Evolutionary conservation across 495 filamentous ascomycete genomes (phyloP), one percentile per base, ranked within the genome.

Genomic region (Penicillium turbatum): DNA sequence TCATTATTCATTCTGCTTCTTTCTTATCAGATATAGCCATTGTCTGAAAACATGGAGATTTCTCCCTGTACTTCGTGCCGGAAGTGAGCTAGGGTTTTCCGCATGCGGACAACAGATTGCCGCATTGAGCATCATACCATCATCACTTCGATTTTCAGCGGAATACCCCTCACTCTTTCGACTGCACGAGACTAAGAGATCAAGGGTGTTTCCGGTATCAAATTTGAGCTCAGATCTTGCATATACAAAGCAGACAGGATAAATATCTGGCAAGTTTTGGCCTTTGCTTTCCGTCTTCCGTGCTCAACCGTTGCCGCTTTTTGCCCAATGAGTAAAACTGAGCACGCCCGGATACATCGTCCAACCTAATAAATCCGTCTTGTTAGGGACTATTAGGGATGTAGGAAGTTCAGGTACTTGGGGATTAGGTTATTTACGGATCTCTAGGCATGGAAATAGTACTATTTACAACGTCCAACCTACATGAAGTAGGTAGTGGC

Each of bases 101-200:
- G 67, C 63, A 68, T 66, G 53, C 67, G 67, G 67, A 55, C 60
- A 51, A 7, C 16, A 32, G 32, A 34, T 58, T 64, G 56, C 65
- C 60, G 61, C 65, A 61, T 67, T 58, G 50, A 58, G 61, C 63
- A 53, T 63, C 40, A 64, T 70, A 30, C 30, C 60, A 46, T 56
- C 63, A 62, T 57, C 55, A 58, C 64, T 62, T 46, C 27, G 31
- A 42, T 54, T 54, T 41, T 59, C 40, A 32, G 37, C 42, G 37
- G 46, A 61, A 59, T 52, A 24, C 3, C 30, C 35, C 26, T 19
- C 32, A 34, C 19, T 9, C 16, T 19, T 24, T 39, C n/a, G n/a
- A 49, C 16, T 26, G 38, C 19, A 31, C 5, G 11, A 1, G 11
- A 15, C 5, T 6, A 6, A 38, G 17, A 53, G 41, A 35, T 32